Conservation (phyloP, 140 eudicot species). For the Cichorium intybus region DNA sequence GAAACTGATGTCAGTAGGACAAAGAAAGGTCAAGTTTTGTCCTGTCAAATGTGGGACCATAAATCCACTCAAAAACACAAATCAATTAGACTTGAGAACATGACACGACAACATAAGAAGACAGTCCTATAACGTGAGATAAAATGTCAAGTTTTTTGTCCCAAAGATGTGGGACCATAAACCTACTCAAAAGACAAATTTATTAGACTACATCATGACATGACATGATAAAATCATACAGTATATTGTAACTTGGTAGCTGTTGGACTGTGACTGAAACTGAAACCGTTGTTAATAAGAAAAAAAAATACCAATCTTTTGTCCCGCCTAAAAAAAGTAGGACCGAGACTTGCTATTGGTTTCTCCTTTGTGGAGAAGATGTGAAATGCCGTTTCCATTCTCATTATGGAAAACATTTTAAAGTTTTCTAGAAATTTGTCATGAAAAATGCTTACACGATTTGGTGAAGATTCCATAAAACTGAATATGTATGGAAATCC, state of each 20-base stretch:
- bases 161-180: neutral
- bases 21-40: neutral
- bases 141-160: neutral
- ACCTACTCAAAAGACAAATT: neutral
- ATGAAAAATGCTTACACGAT: constrained; percentile 56
- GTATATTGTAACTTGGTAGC: neutral
- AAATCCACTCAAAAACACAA: no score
- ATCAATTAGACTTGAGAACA: no score
- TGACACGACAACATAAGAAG: neutral
- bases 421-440: neutral
- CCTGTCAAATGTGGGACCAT: neutral
- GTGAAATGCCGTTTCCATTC: neutral
- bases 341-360: no score
- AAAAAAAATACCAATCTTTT: no score
- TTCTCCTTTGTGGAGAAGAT: no score
- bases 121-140: neutral
- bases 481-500: constrained; percentile 84
- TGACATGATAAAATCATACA: neutral
- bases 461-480: constrained; percentile 86
- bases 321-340: no score
- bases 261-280: no score
- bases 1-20: no score
- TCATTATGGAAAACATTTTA: neutral
- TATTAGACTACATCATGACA: neutral
- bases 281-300: no score